Evolutionary conservation across 169 alveolate genomes (phyloP), one percentile per base, ranked within the genome.

Genomic region (Neospora caninum): DNA sequence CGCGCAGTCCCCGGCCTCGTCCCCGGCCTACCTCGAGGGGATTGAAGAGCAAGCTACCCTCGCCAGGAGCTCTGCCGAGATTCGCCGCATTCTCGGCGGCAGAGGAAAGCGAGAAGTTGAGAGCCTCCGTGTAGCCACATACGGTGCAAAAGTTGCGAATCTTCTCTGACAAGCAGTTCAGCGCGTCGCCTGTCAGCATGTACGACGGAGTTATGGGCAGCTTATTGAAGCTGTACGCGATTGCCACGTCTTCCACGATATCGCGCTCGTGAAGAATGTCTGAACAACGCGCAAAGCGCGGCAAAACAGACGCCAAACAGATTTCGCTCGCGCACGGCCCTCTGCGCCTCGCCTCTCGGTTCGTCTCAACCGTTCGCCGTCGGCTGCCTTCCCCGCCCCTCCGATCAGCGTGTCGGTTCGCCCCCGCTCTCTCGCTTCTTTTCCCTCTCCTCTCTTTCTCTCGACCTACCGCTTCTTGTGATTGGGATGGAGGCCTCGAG

Each of bases 201-300:
- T 80, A 86, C 31, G 93, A 80, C 41, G 70, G 84, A 0, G 86
- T 39, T 22, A 67, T 7, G 58, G 93, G 96, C 73, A 97, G 96
- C 45, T 96, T 97, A 93, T 98, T 97, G 87, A 96, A 98, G 45
- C 99, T 99, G 95, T 94, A 97, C n/a, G 98, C 98, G 88, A 98
- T 98, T 29, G 98, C 98, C 91, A 98, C 97, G 95, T 98, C 99
- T 95, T 98, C 99, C n/a, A 98, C 98, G 36, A 98, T 95, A 95
- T 98, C 99, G 93, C 99, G 97, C 80, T 97, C 98, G 92, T 98
- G 98, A 31, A 98, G 95, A 80, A 98, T 95, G 96, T 98, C 99
- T 94, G 96, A 93, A 2, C 92, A 93, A 36, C 97, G 97, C 13
- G 95, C 96, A 64, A 92, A 84, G n/a, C n/a, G n/a, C 10, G 92